These are phyloP conservation scores for Clitoria ternatea DNA, from an alignment of 306 rosid species.

Conservation along the genomic window DNA sequence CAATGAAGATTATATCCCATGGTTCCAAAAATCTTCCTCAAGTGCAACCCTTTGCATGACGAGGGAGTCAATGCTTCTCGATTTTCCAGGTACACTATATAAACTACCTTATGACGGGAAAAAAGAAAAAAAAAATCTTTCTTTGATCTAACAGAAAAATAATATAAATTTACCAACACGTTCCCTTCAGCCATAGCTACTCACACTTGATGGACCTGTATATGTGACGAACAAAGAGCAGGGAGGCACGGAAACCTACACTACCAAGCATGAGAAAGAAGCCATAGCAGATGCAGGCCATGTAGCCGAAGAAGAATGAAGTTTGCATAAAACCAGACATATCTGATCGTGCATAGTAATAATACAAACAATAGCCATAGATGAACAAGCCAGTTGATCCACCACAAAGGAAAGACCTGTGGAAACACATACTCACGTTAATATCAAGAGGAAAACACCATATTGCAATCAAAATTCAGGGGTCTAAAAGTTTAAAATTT, in stretches of 20 bases:
- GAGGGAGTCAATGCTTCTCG: constrained; percentile 33
- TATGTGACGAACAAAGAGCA: constrained; percentile 91
- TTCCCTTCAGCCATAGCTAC: constrained; percentile 40
- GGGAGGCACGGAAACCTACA: constrained; percentile 85
- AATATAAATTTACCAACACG: constrained; percentile 20
- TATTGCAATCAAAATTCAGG: not conserved
- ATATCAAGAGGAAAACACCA: not conserved
- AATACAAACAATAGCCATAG: constrained; percentile 93
- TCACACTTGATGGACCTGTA: constrained; percentile 99
- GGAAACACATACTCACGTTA: constrained; percentile 19
- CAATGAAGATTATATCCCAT: constrained; percentile 31
- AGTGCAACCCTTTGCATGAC: constrained; percentile 32
- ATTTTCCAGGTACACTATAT: constrained; percentile 41
- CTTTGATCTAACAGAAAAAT: constrained; percentile 29
- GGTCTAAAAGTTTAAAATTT: not conserved
- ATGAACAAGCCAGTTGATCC: constrained; percentile 98
- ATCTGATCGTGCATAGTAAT: constrained; percentile 86
- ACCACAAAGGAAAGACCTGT: constrained; percentile 91
- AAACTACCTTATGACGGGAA: constrained; percentile 41
- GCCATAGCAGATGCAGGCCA: constrained; percentile 99
- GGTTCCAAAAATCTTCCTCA: constrained; percentile 37
- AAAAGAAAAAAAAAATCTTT: constrained; percentile 26
- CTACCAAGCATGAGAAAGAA: constrained; percentile 97
- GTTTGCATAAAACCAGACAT: constrained; percentile 99
- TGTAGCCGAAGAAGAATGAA: constrained; percentile 95